Evolutionary conservation across 225 moss, liverwort and hornwort species (phyloP).

Genomic region (Thuidium tamariscinum): DNA sequence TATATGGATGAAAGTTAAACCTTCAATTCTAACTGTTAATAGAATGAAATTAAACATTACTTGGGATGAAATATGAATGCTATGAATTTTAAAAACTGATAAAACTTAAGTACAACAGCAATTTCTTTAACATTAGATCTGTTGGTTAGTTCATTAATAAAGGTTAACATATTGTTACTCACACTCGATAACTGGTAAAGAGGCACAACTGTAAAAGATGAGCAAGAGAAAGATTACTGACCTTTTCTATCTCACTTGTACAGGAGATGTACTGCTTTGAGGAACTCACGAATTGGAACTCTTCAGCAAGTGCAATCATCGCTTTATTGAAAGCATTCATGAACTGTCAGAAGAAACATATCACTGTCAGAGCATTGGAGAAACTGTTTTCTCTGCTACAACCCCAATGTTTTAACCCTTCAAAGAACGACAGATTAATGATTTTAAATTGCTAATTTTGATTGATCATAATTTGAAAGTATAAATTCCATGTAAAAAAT

Average conservation of each 20-base stretch:
- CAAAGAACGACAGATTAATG: neutral
- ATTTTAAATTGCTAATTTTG: neutral
- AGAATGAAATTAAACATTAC: neutral
- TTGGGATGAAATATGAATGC: neutral
- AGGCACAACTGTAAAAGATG: neutral
- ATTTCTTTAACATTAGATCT: neutral
- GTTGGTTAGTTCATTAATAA: neutral
- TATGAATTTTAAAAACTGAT: neutral
- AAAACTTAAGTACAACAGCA: neutral
- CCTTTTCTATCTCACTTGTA: conserved; percentile 71
- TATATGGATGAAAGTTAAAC: neutral
- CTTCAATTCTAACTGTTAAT: neutral
- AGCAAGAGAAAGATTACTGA: neutral
- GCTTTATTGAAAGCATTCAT: conserved; percentile 80
- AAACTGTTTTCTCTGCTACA: neutral
- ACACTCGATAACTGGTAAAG: neutral
- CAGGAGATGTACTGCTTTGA: conserved; percentile 78
- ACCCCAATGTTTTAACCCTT: neutral
- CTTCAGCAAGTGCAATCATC: conserved; percentile 67
- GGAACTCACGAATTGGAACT: conserved; percentile 64
- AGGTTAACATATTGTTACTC: neutral
- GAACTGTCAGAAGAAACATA: conserved; percentile 22
- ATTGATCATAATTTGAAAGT: neutral
- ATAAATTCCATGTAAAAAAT: neutral
- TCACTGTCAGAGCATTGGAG: neutral